phyloP scores from a whole-genome alignment of 1,284 basidiomycete species.

The Leccinum solheimii region DNA sequence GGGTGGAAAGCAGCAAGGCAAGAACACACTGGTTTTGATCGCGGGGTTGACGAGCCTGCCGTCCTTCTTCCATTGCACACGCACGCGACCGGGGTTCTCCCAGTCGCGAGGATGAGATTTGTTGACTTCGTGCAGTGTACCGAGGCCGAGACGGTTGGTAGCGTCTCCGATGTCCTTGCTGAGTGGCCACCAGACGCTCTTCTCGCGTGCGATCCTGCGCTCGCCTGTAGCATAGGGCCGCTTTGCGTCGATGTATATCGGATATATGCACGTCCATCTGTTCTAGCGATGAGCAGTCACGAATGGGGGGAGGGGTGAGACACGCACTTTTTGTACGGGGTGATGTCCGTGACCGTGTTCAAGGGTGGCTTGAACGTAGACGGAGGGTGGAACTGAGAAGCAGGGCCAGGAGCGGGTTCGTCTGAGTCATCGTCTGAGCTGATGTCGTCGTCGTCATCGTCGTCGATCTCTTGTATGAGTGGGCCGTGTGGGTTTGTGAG shows the following conservation, averaged over 20 bases:
- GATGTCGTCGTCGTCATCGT: conserved; percentile 27
- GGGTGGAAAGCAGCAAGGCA: background rate
- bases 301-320: background rate
- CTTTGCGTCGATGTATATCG: conserved; percentile 96
- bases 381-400: conserved; percentile 46
- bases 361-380: conserved; percentile 23
- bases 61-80: conserved; percentile 88
- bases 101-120: conserved; percentile 94
- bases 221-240: conserved; percentile 81
- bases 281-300: conserved; percentile 2
- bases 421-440: conserved; percentile 40
- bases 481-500: conserved; percentile 69
- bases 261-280: conserved; percentile 95
- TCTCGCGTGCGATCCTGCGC: conserved; percentile 76
- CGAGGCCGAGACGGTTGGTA: conserved; percentile 72
- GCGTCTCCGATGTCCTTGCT: conserved; percentile 91
- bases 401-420: conserved; percentile 45
- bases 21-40: conserved; percentile 77
- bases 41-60: conserved; percentile 68
- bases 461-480: conserved; percentile 69
- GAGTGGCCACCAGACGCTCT: conserved; percentile 92
- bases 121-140: conserved; percentile 82
- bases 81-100: conserved; percentile 93
- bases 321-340: conserved; percentile 75
- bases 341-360: conserved; percentile 64